Conservation (phyloP, 2,329 filamentous ascomycete species). For the Fusarium napiforme region DNA sequence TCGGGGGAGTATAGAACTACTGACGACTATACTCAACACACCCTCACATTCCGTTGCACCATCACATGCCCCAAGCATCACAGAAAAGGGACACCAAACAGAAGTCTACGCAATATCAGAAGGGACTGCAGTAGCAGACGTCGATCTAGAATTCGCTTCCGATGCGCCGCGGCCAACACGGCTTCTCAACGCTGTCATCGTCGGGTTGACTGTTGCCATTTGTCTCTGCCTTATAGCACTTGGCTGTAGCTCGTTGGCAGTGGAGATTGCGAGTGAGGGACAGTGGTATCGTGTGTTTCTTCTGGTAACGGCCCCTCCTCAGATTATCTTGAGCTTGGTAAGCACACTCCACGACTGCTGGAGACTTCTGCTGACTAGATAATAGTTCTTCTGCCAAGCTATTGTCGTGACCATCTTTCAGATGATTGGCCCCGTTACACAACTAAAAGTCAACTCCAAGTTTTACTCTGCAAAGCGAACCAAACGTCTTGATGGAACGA, state of each 20-base stretch:
- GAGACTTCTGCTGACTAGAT: fast-evolving
- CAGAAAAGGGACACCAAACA: neutral
- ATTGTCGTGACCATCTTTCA: neutral
- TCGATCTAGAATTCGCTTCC: neutral
- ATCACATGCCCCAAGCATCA: fast-evolving
- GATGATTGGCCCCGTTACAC: neutral
- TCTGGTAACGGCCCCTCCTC: neutral
- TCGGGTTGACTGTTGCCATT: neutral
- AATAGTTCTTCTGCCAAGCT: neutral
- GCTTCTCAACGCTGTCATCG: neutral
- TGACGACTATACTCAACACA: neutral
- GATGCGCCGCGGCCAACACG: neutral
- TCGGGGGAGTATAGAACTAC: neutral
- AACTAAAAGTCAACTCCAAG: conserved; percentile 26
- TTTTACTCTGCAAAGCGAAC: conserved; percentile 8
- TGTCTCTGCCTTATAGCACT: neutral
- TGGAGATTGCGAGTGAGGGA: neutral
- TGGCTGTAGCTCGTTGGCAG: neutral
- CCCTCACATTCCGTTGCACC: neutral
- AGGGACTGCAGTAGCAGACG: neutral
- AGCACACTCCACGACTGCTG: too few relatives aligned
- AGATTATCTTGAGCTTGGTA: neutral
- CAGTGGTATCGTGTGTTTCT: neutral
- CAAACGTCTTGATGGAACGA: neutral
- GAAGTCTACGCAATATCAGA: neutral